Percentiles rank a stretch among this genome's conserved stretches.
phyloP scores from a whole-genome alignment of 495 filamentous ascomycete genomes.

The Penicillium nucicola region DNA sequence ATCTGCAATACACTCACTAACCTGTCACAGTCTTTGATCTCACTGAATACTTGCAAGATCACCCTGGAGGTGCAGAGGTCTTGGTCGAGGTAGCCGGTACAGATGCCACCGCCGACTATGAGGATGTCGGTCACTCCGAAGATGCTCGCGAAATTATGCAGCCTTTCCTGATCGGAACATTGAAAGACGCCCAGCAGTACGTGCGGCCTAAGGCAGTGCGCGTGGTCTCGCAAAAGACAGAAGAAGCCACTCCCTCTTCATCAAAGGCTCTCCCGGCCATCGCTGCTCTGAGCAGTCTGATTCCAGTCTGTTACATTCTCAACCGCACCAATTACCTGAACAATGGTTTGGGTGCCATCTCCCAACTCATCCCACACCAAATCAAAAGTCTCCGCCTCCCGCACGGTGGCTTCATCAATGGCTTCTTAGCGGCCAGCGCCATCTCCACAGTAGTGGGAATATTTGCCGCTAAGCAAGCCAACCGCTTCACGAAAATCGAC shows the following conservation, averaged over 20 bases:
- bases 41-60: constrained; percentile 48
- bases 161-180: constrained; percentile 26
- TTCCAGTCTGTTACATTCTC: constrained; percentile 16
- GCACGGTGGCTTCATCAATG: constrained; percentile 29
- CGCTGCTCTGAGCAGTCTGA: constrained; percentile 11
- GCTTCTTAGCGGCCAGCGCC: constrained; percentile 31
- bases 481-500: constrained; percentile 27
- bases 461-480: constrained; percentile 18
- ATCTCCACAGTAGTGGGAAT: constrained; percentile 21
- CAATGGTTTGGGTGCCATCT: constrained; percentile 3
- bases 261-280: constrained; percentile 2
- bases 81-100: constrained; percentile 48
- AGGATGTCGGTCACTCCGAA: constrained; percentile 52
- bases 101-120: constrained; percentile 51
- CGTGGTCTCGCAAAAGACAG: constrained; percentile 19
- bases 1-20: background rate
- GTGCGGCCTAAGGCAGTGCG: constrained; percentile 24
- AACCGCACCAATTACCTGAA: background rate
- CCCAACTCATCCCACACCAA: constrained; percentile 13
- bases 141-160: constrained; percentile 38
- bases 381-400: constrained; percentile 15
- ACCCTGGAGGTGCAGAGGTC: constrained; percentile 51
- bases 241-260: constrained; percentile 9
- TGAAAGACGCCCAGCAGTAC: constrained; percentile 29
- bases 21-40: constrained; percentile 47